Base-by-base conservation (phyloP, 2,329 filamentous ascomycete species). In the Trichoderma aggressivum region DNA sequence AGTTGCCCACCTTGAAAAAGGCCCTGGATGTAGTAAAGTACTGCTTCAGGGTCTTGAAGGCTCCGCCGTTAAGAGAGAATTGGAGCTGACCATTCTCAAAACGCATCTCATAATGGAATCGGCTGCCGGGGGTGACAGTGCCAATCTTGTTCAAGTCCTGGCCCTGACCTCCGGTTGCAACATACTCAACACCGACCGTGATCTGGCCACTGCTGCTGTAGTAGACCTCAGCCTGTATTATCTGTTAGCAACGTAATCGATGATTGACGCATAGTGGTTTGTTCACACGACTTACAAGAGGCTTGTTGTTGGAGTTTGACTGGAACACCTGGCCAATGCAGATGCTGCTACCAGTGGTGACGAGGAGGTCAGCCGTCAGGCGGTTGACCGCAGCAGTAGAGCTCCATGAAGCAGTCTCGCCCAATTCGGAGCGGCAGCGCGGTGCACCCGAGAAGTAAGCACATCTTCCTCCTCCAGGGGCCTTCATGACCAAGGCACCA, bases 341-440 rank as follows among this genome's bases (percentile, higher is more conserved):
- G 7, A 60, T 60, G 32, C 58, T 60, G 58, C 58, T 60, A 24
- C 58, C 58, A 26, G 7, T 1, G 7, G 58, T 60, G 58, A 80
- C 77, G 39, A 75, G 71, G 7, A 83, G 74, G n/a, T 34, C 34
- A 30, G 43, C 43, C 43, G 43, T 50, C n/a, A 50, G 4, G 43
- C 43, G 43, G 43, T 50, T 50, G 43, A 16, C 71, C 2, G 71
- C 64, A 18, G 73, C 74, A 11, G 75, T 78, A 8, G 81, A 79
- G 56, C 77, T 75, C 81, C 81, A 79, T 3, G 80, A 79, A 32
- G 60, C 73, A 14, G 70, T 71, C 75, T 84, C 82, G 21, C 81
- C 80, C 11, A 84, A 75, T 74, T 84, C 82, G 18, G 80, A 82
- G 34, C 81, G 81, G 73, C 82, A 83, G 72, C 83, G 82, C 61